phyloP scores from a whole-genome alignment of 768 basidiomycete species.

The Mycena haematopus region DNA sequence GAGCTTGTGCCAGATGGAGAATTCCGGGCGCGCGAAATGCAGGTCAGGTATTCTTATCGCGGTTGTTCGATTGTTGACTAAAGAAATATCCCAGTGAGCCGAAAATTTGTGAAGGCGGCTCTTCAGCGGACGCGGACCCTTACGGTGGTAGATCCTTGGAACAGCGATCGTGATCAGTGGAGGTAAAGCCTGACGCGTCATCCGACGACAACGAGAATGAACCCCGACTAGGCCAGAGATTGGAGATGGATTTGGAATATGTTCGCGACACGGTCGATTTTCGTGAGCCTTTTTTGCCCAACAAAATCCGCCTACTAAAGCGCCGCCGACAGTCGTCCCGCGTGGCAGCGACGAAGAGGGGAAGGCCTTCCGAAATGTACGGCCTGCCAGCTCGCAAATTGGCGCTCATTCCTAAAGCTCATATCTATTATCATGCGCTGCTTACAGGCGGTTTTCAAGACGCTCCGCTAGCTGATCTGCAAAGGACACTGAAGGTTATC shows the following conservation, averaged over 20 bases:
- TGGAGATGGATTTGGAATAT: not conserved
- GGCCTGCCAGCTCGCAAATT: slow-evolving; percentile 80
- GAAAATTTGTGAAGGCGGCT: no score
- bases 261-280: no score
- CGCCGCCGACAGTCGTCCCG: slow-evolving; percentile 28
- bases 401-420: slow-evolving; percentile 65
- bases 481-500: slow-evolving; percentile 75
- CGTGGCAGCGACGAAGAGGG: slow-evolving; percentile 65
- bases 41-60: slow-evolving; percentile 60
- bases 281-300: not conserved
- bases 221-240: not conserved
- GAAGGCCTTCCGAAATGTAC: no score
- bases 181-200: not conserved
- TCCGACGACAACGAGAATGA: slow-evolving; percentile 6
- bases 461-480: slow-evolving; percentile 46
- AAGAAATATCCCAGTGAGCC: slow-evolving; percentile 53
- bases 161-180: not conserved
- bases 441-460: slow-evolving; percentile 48
- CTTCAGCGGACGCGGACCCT: slow-evolving; percentile 37
- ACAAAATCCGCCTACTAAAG: slow-evolving; percentile 37
- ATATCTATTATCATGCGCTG: slow-evolving; percentile 44
- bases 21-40: no score
- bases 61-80: slow-evolving; percentile 49
- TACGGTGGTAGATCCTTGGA: slow-evolving; percentile 9
- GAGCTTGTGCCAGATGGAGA: slow-evolving; percentile 28